Percentiles rank a stretch among this genome's conserved stretches.
Evolutionary conservation across 164 flowering plant genomes (phyloP).

Genomic region (Liquidambar formosana): DNA sequence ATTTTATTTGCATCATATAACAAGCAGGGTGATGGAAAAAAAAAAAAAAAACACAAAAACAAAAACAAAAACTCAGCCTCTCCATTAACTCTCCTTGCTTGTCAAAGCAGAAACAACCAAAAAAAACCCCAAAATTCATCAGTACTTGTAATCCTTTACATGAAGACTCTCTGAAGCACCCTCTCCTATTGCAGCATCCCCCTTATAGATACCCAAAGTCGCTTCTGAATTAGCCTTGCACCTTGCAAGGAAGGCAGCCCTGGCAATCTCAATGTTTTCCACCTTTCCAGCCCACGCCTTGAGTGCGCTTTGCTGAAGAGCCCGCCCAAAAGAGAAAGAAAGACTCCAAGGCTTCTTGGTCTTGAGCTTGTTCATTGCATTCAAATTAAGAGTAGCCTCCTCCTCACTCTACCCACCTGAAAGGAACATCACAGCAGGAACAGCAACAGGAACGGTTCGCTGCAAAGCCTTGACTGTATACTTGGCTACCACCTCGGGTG

Average conservation of each 20-base stretch:
- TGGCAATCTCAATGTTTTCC: slow-evolving; percentile 57
- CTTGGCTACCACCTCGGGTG: slow-evolving; percentile 63
- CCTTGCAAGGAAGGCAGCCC: slow-evolving; percentile 51
- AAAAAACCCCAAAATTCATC: slow-evolving; percentile 1
- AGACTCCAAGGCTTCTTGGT: slow-evolving; percentile 77
- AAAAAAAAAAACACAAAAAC: too few species aligned
- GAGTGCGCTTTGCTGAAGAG: slow-evolving; percentile 73
- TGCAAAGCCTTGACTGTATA: slow-evolving; percentile 61
- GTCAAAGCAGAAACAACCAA: slow-evolving; percentile 18
- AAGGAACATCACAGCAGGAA: slow-evolving; percentile 67
- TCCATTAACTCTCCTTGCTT: background rate
- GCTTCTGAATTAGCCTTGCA: slow-evolving; percentile 68
- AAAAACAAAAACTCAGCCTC: too few species aligned
- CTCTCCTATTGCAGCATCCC: slow-evolving; percentile 36
- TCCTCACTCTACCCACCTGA: slow-evolving; percentile 81
- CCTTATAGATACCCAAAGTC: slow-evolving; percentile 50
- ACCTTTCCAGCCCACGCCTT: slow-evolving; percentile 73
- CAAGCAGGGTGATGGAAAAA: background rate
- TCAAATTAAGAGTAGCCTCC: slow-evolving; percentile 62
- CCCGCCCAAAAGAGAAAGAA: slow-evolving; percentile 69
- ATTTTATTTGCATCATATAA: background rate
- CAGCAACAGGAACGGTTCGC: slow-evolving; percentile 66
- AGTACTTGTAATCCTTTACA: slow-evolving; percentile 76
- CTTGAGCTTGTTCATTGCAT: slow-evolving; percentile 57
- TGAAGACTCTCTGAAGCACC: slow-evolving; percentile 56